Conservation (phyloP, 257 asterid genomes). For the Handroanthus guayacan region DNA sequence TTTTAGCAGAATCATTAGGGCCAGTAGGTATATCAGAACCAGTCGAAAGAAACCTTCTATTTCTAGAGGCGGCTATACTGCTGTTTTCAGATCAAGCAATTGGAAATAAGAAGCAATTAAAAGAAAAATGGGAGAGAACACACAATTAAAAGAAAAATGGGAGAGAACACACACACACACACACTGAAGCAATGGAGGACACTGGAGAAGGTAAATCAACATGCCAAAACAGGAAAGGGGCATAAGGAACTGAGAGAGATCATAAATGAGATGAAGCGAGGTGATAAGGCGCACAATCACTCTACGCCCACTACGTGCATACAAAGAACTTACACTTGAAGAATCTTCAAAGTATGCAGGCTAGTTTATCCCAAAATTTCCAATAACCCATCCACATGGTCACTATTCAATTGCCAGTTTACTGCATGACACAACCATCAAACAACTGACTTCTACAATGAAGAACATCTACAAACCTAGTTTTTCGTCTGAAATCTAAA, state of each 20-base stretch:
- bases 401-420: neutral
- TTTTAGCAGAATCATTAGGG: conserved; percentile 47
- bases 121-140: too few relatives aligned
- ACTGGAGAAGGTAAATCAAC: conserved; percentile 13
- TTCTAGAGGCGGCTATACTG: conserved; percentile 49
- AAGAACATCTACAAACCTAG: neutral
- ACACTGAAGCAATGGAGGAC: neutral
- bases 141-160: neutral
- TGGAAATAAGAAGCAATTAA: conserved; percentile 2
- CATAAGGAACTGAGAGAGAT: neutral
- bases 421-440: neutral
- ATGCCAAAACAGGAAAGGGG: neutral
- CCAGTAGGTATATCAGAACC: conserved; percentile 52
- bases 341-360: neutral
- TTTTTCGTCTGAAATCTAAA: neutral
- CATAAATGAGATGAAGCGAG: neutral
- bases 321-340: neutral
- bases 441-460: neutral
- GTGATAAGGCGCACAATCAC: conserved; percentile 3
- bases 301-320: neutral
- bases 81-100: conserved; percentile 36
- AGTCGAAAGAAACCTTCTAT: conserved; percentile 64
- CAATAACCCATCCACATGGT: neutral
- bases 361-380: neutral
- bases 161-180: too few relatives aligned